Base-by-base conservation (phyloP, 2,329 filamentous ascomycete species). In the Fusarium veterinarium region DNA sequence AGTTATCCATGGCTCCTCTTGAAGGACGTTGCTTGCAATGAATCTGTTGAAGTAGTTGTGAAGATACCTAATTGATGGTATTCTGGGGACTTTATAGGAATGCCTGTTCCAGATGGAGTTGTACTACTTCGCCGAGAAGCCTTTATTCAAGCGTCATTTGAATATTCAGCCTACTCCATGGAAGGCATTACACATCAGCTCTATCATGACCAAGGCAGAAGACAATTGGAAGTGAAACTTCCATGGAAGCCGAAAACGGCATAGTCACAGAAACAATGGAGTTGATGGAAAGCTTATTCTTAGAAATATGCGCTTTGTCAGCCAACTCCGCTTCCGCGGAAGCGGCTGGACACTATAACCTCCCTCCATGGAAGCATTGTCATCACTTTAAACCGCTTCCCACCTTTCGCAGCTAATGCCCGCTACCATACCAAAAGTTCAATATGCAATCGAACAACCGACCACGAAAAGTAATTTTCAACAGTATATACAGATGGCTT, bases 311-410 rank as follows among this genome's bases (percentile, higher is more conserved):
- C 35, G 60, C 31, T 66, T 66, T 61, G 60, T 66, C 31, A 66
- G 63, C 56, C 44, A 12, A 20, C 45, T 59, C 56, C 45, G 35
- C 63, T 44, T 66, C 63, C 63, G 60, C 42, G 60, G 63, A 66
- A 66, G 63, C 30, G 16, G 12, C 30, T 65, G 17, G 25, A 8
- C 49, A 20, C 25, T 20, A 66, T 42, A 58, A 8, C 37, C 17
- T 5, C 14, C 42, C 23, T 58, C 60, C 63, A n/a, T 13, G 48
- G 42, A 65, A 28, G 19, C 33, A 16, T 8, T 35, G 16, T n/a
- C 19, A n/a, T 28, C 17, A 12, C 19, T 4, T 23, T 12, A 13
- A 23, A 31, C 19, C 38, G 30, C 30, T 30, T 40, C 37, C 19
- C 19, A 38, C 8, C 25, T 28, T 46, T 20, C 4, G 8, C 44